Conservation (phyloP, 768 basidiomycete species). For the Dacryopinax primogenitus region DNA sequence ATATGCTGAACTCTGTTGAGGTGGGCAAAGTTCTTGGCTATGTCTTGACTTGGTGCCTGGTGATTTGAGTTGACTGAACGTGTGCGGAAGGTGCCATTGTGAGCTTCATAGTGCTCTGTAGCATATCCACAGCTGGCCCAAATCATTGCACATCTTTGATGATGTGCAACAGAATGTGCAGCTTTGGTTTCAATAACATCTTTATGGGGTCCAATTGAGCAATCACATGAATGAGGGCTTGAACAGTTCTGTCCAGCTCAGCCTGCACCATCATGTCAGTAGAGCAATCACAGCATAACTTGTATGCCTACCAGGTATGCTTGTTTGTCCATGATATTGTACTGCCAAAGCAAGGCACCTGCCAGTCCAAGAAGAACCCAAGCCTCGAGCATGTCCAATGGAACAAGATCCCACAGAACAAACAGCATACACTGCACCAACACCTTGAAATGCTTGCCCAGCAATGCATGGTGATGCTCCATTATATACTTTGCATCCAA, state of each 20-base stretch:
- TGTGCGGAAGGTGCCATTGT: background rate
- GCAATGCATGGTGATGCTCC: constrained; percentile 33
- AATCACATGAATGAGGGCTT: background rate
- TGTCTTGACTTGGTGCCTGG: background rate
- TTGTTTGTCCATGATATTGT: background rate
- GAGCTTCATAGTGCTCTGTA: background rate
- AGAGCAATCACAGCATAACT: too few species aligned
- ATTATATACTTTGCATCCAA: constrained; percentile 34
- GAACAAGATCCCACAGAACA: constrained; percentile 28
- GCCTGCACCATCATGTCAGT: too few species aligned
- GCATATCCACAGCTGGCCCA: background rate
- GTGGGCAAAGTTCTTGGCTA: background rate
- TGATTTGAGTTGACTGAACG: background rate
- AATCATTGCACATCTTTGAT: background rate
- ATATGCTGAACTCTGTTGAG: background rate
- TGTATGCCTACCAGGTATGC: background rate
- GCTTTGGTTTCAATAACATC: background rate
- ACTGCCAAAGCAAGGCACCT: background rate
- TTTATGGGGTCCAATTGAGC: background rate
- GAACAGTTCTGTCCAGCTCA: background rate
- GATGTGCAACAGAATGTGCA: background rate
- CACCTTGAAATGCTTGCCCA: constrained; percentile 34
- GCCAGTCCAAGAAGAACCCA: background rate
- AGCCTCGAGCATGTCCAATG: background rate
- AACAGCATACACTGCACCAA: constrained; percentile 31